phyloP scores from a whole-genome alignment of 768 basidiomycete species.

The Tulasnella calospora region DNA sequence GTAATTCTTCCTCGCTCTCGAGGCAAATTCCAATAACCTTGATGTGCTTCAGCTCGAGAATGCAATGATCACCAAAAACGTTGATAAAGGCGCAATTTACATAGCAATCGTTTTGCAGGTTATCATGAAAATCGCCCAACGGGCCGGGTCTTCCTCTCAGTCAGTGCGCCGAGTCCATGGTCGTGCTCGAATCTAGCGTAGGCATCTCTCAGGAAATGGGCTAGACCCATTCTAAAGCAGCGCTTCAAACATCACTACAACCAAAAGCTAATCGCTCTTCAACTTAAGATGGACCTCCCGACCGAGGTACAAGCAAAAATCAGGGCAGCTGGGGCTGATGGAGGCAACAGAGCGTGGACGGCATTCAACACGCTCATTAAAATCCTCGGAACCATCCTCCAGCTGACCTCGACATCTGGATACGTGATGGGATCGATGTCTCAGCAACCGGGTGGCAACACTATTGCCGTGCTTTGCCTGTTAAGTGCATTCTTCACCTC shows the following conservation, averaged over 20 bases:
- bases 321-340: neutral
- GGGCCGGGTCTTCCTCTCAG: neutral
- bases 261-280: neutral
- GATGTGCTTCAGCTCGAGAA: neutral
- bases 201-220: neutral
- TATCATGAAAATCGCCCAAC: neutral
- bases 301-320: conserved; percentile 20
- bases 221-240: neutral
- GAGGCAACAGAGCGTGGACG: neutral
- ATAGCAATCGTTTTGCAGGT: conserved; percentile 1
- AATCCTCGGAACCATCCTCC: neutral
- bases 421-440: conserved; percentile 5
- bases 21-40: neutral
- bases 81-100: neutral
- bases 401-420: conserved; percentile 2
- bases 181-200: neutral
- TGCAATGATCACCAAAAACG: neutral
- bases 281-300: conserved; percentile 6
- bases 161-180: neutral
- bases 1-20: neutral
- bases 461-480: neutral
- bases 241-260: neutral
- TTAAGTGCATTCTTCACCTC: neutral
- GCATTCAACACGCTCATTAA: conserved; percentile 12
- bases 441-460: conserved; percentile 15